Conservation (phyloP, 2,329 filamentous ascomycete genomes). For the Hymenoscyphus fraxineus region DNA sequence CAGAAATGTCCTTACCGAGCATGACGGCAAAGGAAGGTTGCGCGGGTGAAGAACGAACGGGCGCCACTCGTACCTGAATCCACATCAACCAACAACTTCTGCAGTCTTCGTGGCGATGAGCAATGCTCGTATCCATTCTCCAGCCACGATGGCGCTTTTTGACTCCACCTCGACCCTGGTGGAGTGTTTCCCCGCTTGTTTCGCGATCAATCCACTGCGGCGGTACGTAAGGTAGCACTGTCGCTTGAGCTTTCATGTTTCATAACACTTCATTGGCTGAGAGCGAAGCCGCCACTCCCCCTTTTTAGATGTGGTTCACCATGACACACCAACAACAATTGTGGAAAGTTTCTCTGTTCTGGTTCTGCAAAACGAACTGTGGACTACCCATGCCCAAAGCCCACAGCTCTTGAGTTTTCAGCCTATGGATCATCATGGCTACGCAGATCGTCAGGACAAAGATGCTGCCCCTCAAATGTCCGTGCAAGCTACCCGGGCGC, state of each 20-base stretch:
- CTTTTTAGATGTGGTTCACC: neutral
- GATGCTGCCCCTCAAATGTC: neutral
- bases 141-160: neutral
- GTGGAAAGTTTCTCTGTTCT: neutral
- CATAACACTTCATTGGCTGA: conserved; percentile 5
- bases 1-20: no score
- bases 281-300: neutral
- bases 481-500: neutral
- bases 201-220: neutral
- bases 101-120: no score
- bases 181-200: neutral
- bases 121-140: neutral
- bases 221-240: neutral
- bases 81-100: no score
- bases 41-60: no score
- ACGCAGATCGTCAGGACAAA: neutral
- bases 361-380: neutral
- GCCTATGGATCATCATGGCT: neutral
- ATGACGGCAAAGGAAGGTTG: no score
- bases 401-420: neutral
- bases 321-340: neutral
- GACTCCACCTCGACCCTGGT: no score
- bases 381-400: neutral
- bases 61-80: no score
- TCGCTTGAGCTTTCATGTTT: conserved; percentile 8